A percentile compares a stretch with the other conserved stretches of the same genome.
These are phyloP conservation scores for Diaporthe citrichinensis DNA, from an alignment of 2,329 filamentous ascomycete species.

Conservation along the genomic window DNA sequence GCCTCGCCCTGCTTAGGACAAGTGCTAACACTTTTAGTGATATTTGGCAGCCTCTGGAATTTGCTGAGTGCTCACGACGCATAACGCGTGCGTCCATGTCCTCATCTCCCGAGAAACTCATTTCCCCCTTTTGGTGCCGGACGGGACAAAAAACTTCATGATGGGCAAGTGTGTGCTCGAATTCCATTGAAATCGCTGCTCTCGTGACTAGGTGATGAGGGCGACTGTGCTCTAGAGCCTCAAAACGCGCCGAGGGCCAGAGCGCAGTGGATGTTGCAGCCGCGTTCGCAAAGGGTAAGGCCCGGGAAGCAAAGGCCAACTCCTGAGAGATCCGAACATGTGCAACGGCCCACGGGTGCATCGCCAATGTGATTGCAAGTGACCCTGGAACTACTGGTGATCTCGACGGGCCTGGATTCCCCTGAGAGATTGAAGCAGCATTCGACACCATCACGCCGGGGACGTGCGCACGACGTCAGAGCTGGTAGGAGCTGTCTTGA, in stretches of 20 bases:
- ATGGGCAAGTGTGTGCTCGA: neutral
- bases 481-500: neutral
- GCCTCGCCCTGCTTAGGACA: neutral
- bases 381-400: conserved; percentile 10
- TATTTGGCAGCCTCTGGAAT: conserved; percentile 12
- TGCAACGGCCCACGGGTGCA: conserved; percentile 13
- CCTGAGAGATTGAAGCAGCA: conserved; percentile 18
- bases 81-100: conserved; percentile 3
- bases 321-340: conserved; percentile 10
- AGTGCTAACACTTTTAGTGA: conserved; percentile 22
- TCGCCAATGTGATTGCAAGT: conserved; percentile 15
- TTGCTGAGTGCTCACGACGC: conserved; percentile 10
- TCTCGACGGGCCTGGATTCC: conserved; percentile 27
- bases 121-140: neutral
- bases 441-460: conserved; percentile 34
- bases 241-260: conserved; percentile 22
- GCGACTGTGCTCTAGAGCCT: neutral
- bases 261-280: conserved; percentile 30
- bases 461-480: conserved; percentile 35
- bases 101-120: conserved; percentile 3
- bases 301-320: conserved; percentile 8
- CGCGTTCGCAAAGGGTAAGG: conserved; percentile 21
- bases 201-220: conserved; percentile 11
- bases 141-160: neutral
- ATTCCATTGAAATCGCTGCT: neutral